phyloP scores from a whole-genome alignment of 1,284 basidiomycete genomes.

The Rhodotorula glutinis region DNA sequence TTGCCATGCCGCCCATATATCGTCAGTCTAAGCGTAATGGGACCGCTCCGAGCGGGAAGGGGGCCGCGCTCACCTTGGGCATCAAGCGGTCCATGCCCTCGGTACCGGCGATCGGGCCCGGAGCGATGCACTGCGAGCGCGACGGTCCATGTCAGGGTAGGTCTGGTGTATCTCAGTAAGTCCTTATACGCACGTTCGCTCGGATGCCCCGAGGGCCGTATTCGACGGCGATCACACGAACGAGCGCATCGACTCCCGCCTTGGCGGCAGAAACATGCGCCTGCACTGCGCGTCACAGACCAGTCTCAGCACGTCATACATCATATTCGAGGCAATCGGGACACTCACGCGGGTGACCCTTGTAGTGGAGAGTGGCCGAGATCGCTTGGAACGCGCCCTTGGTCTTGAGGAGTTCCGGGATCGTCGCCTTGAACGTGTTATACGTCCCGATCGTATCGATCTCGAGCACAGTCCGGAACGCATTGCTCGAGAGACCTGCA shows the following conservation, averaged over 20 bases:
- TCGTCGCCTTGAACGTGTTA: constrained; percentile 89
- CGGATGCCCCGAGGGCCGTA: constrained; percentile 92
- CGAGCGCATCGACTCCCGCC: constrained; percentile 86
- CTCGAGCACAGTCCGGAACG: constrained; percentile 87
- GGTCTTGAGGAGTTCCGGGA: constrained; percentile 65
- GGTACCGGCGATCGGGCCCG: constrained; percentile 69
- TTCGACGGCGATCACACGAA: constrained; percentile 78
- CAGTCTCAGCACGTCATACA: no score
- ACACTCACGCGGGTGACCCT: constrained; percentile 63
- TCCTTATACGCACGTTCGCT: constrained; percentile 62
- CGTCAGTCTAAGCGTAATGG: no score
- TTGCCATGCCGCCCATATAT: no score
- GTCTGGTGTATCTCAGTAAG: not conserved
- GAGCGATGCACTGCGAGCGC: constrained; percentile 24
- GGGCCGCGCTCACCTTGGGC: constrained; percentile 47
- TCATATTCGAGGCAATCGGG: no score
- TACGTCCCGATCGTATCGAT: constrained; percentile 85
- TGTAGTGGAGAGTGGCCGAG: constrained; percentile 84
- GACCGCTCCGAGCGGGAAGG: no score
- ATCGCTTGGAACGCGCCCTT: constrained; percentile 82
- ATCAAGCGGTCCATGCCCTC: constrained; percentile 74
- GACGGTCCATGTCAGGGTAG: no score
- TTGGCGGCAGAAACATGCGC: constrained; percentile 93
- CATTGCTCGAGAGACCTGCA: constrained; percentile 61
- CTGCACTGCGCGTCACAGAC: constrained; percentile 54